Base-by-base conservation (phyloP, 768 basidiomycete genomes). In the Tubosaeta brunneosetosa region DNA sequence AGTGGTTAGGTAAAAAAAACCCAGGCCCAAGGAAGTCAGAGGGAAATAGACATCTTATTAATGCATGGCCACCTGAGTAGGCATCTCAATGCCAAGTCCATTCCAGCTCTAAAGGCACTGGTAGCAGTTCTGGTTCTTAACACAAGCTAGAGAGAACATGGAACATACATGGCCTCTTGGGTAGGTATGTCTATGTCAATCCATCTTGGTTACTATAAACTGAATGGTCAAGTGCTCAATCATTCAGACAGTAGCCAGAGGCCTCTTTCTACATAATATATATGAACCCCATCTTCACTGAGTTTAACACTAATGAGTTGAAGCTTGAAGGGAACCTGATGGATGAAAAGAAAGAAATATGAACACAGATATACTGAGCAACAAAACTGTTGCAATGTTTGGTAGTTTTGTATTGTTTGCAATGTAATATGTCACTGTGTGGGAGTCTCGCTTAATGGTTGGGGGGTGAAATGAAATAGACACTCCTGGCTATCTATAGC, bases 21-120 rank as follows among this genome's bases (percentile, higher is more conserved):
- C 16, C 34, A n/a, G 34, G 14, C 14, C 34, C 16, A 16, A 7
- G 16, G 2, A n/a, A 14, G 14, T 12, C 2, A 14, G 14, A 36
- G n/a, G 7, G 3, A 36, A 36, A 16, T 3, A 16, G 4, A 16
- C 45, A 36, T 8, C 13, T 4, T 19, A 34, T 36, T 3, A 8
- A 47, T 47, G 34, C 46, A 47, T 47, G 46, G 33, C 46, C 46
- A 36, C 46, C 34, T 36, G 33, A 22, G 19, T 47, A 47, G 46
- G 46, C 34, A 47, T 47, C 22, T 47, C 33, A 7, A 14, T 34
- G 45, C 36, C 32, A 16, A n/a, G 34, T 16, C 8, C 32, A 33
- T 10, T 33, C 32, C n/a, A 14, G 34, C 34, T n/a, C 12, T 2
- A 3, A 36, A 5, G 34, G 34, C 6, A 7, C 34, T 3, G 16